phyloP scores from a whole-genome alignment of 75 land plant genomes.

The Picea glauca region DNA sequence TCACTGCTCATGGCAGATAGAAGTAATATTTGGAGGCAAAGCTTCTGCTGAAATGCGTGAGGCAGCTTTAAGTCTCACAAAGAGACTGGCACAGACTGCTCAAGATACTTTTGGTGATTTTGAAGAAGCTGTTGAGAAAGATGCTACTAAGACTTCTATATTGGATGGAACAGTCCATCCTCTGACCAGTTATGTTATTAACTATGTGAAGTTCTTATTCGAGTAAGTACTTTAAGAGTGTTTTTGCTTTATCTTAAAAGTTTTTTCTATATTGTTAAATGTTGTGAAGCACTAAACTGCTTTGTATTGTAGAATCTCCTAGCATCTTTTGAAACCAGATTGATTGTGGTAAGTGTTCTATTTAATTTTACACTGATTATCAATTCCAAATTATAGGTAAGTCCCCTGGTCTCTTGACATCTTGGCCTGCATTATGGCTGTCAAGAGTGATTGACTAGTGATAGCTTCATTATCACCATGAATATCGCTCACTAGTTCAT shows the following conservation, averaged over 20 bases:
- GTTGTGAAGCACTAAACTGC: not conserved
- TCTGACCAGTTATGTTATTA: conserved; percentile 94
- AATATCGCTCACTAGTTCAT: no score
- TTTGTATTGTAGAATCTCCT: not conserved
- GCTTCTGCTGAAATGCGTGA: conserved; percentile 73
- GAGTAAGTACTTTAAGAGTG: conserved; percentile 57
- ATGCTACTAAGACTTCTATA: conserved; percentile 85
- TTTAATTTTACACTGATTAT: no score
- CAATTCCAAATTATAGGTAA: no score
- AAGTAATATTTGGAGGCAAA: conserved; percentile 67
- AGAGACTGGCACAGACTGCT: conserved; percentile 84
- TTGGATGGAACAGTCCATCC: conserved; percentile 96
- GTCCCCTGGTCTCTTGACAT: no score
- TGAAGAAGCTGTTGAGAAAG: conserved; percentile 94
- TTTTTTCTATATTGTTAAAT: not conserved
- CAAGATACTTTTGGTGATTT: conserved; percentile 91
- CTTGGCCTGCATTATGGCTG: no score
- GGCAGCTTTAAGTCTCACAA: conserved; percentile 63
- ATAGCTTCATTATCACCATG: no score
- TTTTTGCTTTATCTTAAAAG: not conserved
- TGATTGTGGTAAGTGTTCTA: not conserved
- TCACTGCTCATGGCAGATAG: conserved; percentile 38
- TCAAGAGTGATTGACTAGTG: no score
- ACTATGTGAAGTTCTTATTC: conserved; percentile 90
- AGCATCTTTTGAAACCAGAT: not conserved